Evolutionary conservation across 2,329 filamentous ascomycete genomes (phyloP), one percentile per base, ranked within the genome.

Genomic region (Trichoderma sp.): DNA sequence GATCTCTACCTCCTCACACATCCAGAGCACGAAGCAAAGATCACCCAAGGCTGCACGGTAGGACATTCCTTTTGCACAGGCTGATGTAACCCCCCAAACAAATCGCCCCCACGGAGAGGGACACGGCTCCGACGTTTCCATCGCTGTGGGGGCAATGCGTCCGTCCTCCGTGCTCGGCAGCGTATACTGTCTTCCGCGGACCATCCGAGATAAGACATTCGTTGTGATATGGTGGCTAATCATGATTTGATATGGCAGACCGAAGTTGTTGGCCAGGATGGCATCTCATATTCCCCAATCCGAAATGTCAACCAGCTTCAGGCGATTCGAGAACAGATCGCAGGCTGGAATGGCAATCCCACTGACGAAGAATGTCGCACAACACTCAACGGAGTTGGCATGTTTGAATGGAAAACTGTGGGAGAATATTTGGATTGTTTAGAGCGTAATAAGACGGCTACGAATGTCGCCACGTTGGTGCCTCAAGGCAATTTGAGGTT

Each of bases 261-360:
- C 6, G 76, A 77, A 34, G 73, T 77, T 12, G 72, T 77, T 15
- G 76, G 76, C 30, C 76, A 77, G 53, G 76, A 77, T 28, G 76
- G 76, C 53, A 77, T 77, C 51, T 75, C 75, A 5, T 77, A 77
- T 32, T 72, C 74, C 2, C 76, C 76, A 21, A 71, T 77, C 4
- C 74, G 74, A 26, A 74, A 68, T 14, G 12, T 58, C 21, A 28
- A 66, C 11, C 74, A 77, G 32, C 68, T 77, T 4, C 68, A 58
- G 12, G 72, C 75, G 18, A 77, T 77, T 21, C 73, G 76, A 43
- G 73, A 73, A 6, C 76, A 77, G 47, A 77, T 77, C 32, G 75
- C 76, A 0, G 76, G 76, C 24, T 77, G 76, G 76, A 77, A 77
- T 57, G 76, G 76, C 34, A 76, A 77, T 56, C 76, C 76, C 8